A percentile compares a stretch with the other conserved stretches of the same genome.
Evolutionary conservation across 2,329 filamentous ascomycete genomes (phyloP).

Genomic region (Aspergillus cejpii): DNA sequence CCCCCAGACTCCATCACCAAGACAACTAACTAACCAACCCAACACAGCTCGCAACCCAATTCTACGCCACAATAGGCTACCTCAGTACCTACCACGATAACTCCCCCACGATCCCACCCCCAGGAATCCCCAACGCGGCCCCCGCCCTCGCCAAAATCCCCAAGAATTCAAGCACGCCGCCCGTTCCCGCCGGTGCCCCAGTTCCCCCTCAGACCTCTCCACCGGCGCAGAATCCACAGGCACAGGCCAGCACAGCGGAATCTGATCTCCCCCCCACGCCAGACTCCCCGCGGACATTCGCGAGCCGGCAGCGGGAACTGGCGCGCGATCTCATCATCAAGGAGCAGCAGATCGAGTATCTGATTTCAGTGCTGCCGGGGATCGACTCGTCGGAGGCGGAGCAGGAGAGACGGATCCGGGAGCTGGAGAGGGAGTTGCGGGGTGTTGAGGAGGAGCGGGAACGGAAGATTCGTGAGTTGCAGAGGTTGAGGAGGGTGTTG

Average conservation of each 20-base stretch:
- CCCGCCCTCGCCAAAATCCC: conserved; percentile 38
- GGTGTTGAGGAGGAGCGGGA: conserved; percentile 40
- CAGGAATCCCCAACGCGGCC: conserved; percentile 27
- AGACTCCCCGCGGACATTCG: conserved; percentile 39
- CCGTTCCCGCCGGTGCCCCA: conserved; percentile 27
- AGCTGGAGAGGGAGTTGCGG: conserved; percentile 41
- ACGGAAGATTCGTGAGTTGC: conserved; percentile 39
- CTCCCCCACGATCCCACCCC: conserved; percentile 32
- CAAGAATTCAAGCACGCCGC: conserved; percentile 35
- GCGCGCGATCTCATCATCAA: conserved; percentile 47
- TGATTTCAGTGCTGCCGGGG: conserved; percentile 43
- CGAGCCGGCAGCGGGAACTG: conserved; percentile 41
- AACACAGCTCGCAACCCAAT: conserved; percentile 45
- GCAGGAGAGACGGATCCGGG: conserved; percentile 40
- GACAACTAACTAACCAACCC: conserved; percentile 2
- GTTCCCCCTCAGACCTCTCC: conserved; percentile 16
- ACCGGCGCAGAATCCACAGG: conserved; percentile 13
- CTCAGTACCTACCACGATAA: conserved; percentile 44
- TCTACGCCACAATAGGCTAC: conserved; percentile 47
- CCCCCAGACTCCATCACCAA: not conserved
- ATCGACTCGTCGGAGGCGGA: conserved; percentile 41
- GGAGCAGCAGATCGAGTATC: conserved; percentile 46
- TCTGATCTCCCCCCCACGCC: conserved; percentile 33
- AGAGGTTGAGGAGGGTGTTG: conserved; percentile 34
- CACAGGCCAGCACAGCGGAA: conserved; percentile 14